Base-by-base conservation (phyloP, 805 yeast species). In the Lachancea lanzarotensis region DNA sequence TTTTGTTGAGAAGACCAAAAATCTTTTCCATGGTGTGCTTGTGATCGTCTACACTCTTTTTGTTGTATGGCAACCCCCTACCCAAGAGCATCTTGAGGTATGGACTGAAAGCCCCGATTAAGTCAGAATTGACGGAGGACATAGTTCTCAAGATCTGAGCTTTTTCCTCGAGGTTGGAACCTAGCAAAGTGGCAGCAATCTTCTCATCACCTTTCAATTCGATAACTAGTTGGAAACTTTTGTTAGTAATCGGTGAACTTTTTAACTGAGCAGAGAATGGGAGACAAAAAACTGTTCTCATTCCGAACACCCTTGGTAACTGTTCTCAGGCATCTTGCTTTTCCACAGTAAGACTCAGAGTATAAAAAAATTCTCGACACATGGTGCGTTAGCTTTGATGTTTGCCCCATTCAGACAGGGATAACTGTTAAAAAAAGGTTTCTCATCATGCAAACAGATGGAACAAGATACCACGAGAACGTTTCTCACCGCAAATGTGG, bases 31-130 rank as follows among this genome's bases (percentile, higher is more conserved):
- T 55, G 43, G 56, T 51, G 34, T 62, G 75, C 20, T 43, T 42
- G 42, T 67, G 63, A 33, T 70, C 72, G 49, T 82, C 84, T 48
- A 75, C 76, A 43, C 52, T 63, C 52, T 82, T 83, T 79, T 86
- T 85, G 84, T 87, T 84, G 85, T 77, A 88, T 55, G 93, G 90
- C 44, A n/a, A n/a, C n/a, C 50, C 62, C 39, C 56, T 61, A 58
- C 95, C 96, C 30, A 66, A 55, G 46, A 81, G 59, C 54, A 84
- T 82, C 46, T 67, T 62, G 68, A 82, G 74, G 56, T 76, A 76
- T 32, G 52, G 53, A 48, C 74, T 73, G 44, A 74, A 55, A 42
- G 67, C 57, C 31, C 69, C 54, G 55, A 82, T 63, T 47, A 83
- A 53, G 59, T 89, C 96, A 54, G 79, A 59, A 75, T 83, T 86